A percentile compares a stretch with the other conserved stretches of the same genome.
phyloP scores from a whole-genome alignment of 768 basidiomycete species.

The Lentinula guzmanii region DNA sequence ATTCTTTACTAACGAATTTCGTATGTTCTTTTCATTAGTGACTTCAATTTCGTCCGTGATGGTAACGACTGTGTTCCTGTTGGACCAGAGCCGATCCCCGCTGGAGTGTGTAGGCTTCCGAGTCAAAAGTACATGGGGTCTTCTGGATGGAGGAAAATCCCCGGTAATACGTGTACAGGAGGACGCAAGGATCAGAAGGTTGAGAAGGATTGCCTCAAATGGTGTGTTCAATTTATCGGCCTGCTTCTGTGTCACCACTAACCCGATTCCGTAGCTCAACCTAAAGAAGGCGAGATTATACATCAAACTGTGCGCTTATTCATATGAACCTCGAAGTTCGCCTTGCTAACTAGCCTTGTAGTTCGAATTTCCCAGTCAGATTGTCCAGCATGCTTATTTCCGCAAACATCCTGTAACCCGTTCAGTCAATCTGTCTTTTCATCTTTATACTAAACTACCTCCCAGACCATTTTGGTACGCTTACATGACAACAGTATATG shows the following conservation, averaged over 20 bases:
- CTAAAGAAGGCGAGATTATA: conserved; percentile 68
- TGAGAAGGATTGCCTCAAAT: conserved; percentile 69
- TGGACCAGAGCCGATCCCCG: conserved; percentile 84
- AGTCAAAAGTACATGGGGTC: conserved; percentile 76
- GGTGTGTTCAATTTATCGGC: conserved; percentile 41
- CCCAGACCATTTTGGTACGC: conserved; percentile 77
- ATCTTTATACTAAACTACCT: neutral
- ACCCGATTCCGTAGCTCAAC: conserved; percentile 51
- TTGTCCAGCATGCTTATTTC: conserved; percentile 84
- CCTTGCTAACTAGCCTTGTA: conserved; percentile 19
- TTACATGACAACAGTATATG: conserved; percentile 74
- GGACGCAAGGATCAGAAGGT: conserved; percentile 68
- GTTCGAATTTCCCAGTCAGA: conserved; percentile 59
- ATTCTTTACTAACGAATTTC: conserved; percentile 2
- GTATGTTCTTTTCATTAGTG: conserved; percentile 36
- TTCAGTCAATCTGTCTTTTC: neutral
- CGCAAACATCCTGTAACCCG: conserved; percentile 58
- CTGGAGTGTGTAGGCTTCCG: conserved; percentile 58
- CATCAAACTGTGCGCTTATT: conserved; percentile 61
- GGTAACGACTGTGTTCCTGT: conserved; percentile 73
- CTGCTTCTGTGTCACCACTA: neutral
- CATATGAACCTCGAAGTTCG: neutral
- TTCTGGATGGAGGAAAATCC: conserved; percentile 87
- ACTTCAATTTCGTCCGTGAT: conserved; percentile 83
- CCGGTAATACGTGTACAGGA: conserved; percentile 83